Base-by-base conservation (phyloP, 768 basidiomycete species). In the Boletus reticuloceps region DNA sequence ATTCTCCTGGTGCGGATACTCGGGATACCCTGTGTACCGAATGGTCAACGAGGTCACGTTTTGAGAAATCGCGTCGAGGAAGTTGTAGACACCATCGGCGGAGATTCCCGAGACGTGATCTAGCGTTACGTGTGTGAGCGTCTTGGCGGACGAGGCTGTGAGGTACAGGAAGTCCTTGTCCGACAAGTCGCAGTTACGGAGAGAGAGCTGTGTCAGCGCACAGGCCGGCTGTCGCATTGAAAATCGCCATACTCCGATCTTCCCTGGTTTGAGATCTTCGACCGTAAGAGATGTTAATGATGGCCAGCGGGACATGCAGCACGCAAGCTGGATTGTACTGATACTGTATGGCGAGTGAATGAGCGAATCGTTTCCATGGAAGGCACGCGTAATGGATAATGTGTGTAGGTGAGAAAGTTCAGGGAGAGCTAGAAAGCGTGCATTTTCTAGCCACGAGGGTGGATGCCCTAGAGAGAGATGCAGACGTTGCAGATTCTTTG, bases 101-200 rank as follows among this genome's bases (percentile, higher is more conserved):
- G 44, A 40, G 14, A 59, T 6, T 1, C n/a, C 45, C 20, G 2
- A 0, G 10, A 55, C n/a, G 4, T 5, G 2, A 1, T 44, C 40
- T 10, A 55, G 19, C n/a, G 50, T 44, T 13, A 58, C 55, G 2
- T n/a, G 38, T 5, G 27, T 11, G 13, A 52, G 54, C 20, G 58
- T 48, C 9, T 34, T 13, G 12, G 36, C 27, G 5, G 58, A 58
- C 8, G 50, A 46, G 2, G 55, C 48, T 5, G 48, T 41, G 27
- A 58, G 32, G 10, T 41, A 43, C 12, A 38, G 20, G 20, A 53
- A 55, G 12, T 57, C 51, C 39, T 17, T 22, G 47, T 50, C 47
- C 6, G 47, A 40, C 16, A 59, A 12, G 22, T 13, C 0, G 16
- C 45, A 10, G 6, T 13, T 0, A 10, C 20, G 19, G 19, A 59